These are phyloP conservation scores for Daldinia bambusicola DNA, from an alignment of 495 filamentous ascomycete genomes.

Conservation along the genomic window DNA sequence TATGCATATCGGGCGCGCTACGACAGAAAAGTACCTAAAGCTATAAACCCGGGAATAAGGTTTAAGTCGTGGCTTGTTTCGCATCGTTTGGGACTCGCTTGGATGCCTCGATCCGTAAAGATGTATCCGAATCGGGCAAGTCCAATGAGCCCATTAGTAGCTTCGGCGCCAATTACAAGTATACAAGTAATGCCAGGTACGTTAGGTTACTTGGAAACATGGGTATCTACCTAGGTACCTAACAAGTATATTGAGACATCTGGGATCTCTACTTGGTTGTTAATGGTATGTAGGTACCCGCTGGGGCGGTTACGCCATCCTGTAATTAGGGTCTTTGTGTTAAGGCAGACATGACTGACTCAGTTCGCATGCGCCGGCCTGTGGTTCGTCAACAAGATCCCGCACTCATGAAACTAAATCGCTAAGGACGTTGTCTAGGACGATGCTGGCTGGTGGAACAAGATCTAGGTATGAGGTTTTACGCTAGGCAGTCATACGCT, in stretches of 20 bases:
- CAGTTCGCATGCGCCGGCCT: conserved; percentile 4
- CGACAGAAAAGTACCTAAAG: conserved; percentile 1
- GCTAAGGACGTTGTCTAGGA: background rate
- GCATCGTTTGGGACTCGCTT: background rate
- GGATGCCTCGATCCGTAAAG: conserved; percentile 1
- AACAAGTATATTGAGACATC: conserved; percentile 7
- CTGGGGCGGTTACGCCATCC: background rate
- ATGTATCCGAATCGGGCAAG: conserved; percentile 25
- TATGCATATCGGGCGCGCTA: background rate
- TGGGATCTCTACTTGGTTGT: background rate
- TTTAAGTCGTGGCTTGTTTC: conserved; percentile 12
- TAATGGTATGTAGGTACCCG: background rate
- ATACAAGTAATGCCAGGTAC: background rate
- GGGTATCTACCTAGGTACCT: background rate
- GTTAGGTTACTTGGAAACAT: conserved; percentile 18
- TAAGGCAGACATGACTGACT: background rate
- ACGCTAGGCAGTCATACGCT: background rate
- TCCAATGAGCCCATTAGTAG: conserved; percentile 3
- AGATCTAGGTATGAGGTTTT: conserved; percentile 16
- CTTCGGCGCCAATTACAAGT: conserved; percentile 3
- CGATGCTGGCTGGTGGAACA: background rate
- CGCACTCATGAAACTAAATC: conserved; percentile 8
- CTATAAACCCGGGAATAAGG: conserved; percentile 12
- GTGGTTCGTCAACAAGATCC: conserved; percentile 11
- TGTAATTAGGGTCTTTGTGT: background rate